phyloP scores from a whole-genome alignment of 805 yeast species.

The Ogataea angusta region DNA sequence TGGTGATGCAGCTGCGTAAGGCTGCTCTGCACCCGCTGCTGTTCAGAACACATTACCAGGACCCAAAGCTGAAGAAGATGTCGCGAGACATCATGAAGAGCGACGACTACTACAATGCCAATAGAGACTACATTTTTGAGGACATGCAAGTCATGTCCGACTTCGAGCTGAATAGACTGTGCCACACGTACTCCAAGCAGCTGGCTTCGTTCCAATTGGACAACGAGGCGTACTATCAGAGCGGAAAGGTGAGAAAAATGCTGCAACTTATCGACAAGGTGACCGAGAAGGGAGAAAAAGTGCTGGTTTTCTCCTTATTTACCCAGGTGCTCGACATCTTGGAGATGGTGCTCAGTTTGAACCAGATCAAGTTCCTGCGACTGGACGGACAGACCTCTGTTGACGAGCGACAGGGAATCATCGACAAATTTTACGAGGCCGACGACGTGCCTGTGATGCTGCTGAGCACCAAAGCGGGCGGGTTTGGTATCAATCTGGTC shows the following conservation, averaged over 20 bases:
- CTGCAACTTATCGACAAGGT: conserved; percentile 55
- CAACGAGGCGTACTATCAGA: conserved; percentile 48
- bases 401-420: conserved; percentile 86
- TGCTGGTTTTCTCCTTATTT: conserved; percentile 84
- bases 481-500: conserved; percentile 94
- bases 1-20: conserved; percentile 85
- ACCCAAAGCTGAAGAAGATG: conserved; percentile 59
- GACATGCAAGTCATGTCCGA: conserved; percentile 96
- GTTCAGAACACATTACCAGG: conserved; percentile 64
- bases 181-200: conserved; percentile 69
- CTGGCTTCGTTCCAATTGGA: conserved; percentile 51
- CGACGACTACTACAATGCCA: conserved; percentile 74
- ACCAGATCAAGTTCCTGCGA: conserved; percentile 70
- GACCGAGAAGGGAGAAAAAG: conserved; percentile 56
- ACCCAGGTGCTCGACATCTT: conserved; percentile 89
- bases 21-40: conserved; percentile 91
- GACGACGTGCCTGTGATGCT: conserved; percentile 79
- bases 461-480: conserved; percentile 95
- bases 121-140: conserved; percentile 71
- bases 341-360: conserved; percentile 65
- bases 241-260: conserved; percentile 72
- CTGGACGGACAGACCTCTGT: conserved; percentile 94
- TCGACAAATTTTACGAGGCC: conserved; percentile 85
- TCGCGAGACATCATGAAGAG: conserved; percentile 76
- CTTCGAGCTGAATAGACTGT: conserved; percentile 74